Evolutionary conservation across 2,329 filamentous ascomycete species (phyloP).

Genomic region (Sclerotiophoma versabilis): DNA sequence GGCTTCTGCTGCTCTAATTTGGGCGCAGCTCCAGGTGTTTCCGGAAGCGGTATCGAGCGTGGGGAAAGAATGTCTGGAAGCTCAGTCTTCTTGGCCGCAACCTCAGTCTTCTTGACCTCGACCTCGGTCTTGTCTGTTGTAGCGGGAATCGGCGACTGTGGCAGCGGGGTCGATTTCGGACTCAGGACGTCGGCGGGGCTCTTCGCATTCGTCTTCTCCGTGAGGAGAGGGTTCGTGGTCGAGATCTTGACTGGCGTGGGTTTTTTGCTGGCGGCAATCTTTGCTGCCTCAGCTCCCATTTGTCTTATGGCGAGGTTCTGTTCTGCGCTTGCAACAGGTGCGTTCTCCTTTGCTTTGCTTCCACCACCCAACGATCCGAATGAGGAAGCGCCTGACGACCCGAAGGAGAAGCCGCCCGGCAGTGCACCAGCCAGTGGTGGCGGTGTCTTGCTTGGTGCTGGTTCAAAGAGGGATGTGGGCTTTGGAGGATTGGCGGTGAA

Average conservation of each 20-base stretch:
- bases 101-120: slow-evolving; percentile 7
- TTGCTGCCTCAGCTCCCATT: slow-evolving; percentile 47
- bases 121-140: neutral
- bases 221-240: slow-evolving; percentile 46
- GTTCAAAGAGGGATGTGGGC: slow-evolving; percentile 24
- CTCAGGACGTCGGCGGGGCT: slow-evolving; percentile 26
- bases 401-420: slow-evolving; percentile 15
- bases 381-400: slow-evolving; percentile 10
- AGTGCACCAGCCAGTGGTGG: slow-evolving; percentile 18
- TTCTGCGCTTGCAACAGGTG: slow-evolving; percentile 32
- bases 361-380: slow-evolving; percentile 7
- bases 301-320: slow-evolving; percentile 48
- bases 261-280: slow-evolving; percentile 47
- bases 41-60: slow-evolving; percentile 33
- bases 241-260: slow-evolving; percentile 40
- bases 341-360: slow-evolving; percentile 34
- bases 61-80: slow-evolving; percentile 31
- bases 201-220: slow-evolving; percentile 46
- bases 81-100: slow-evolving; percentile 7
- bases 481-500: slow-evolving; percentile 45
- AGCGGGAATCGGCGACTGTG: slow-evolving; percentile 17
- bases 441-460: slow-evolving; percentile 16
- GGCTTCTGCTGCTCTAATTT: slow-evolving; percentile 29
- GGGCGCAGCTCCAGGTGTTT: slow-evolving; percentile 28
- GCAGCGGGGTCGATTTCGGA: slow-evolving; percentile 15